Base-by-base conservation (phyloP, 1,139 yeast genomes). In the Yamadazyma atmosphaerica region DNA sequence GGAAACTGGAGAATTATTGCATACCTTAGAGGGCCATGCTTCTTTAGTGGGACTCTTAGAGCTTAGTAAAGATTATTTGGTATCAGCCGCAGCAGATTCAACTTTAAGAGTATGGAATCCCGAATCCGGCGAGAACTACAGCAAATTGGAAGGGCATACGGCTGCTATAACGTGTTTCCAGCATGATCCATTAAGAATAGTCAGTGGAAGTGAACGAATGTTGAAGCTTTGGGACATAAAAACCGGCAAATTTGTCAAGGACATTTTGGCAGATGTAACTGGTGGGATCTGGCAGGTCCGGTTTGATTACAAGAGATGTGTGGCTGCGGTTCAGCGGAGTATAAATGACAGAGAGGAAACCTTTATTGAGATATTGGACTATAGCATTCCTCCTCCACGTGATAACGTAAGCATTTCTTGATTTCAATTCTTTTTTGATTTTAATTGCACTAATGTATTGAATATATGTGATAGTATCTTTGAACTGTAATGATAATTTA, bases 71-170 rank as follows among this genome's bases (percentile, higher is more conserved):
- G 81, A 84, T 15, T 81, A 81, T 31, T 70, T 92, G n/a, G 96
- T 92, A 2, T 85, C 95, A 28, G 98, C 97, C 0, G 98, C 98
- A 1, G 98, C 98, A 0, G 98, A 92, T 58, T 80, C 95, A 1
- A 83, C 97, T 0, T 71, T 92, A 33, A 73, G 97, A 35, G 84
- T 92, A 2, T 92, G 98, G 98, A 85, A 92, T 56, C 94, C 97
- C 1, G 78, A 77, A 22, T 77, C 81, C 4, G 95, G 96, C 17
- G 76, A 77, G 30, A 74, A 81, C 41, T 64, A 74, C 43, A 80
- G 82, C 57, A 83, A 85, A 41, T 74, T 92, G 28, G 83, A 86
- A 47, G 96, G 95, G 17, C 96, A 90, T 56, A 76, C 79, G 33
- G 83, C 88, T 14, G 95, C 98, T 0, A 90, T 92, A 37, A 89